Base-by-base conservation (phyloP, 805 yeast genomes). In the Candida wancherniae region DNA sequence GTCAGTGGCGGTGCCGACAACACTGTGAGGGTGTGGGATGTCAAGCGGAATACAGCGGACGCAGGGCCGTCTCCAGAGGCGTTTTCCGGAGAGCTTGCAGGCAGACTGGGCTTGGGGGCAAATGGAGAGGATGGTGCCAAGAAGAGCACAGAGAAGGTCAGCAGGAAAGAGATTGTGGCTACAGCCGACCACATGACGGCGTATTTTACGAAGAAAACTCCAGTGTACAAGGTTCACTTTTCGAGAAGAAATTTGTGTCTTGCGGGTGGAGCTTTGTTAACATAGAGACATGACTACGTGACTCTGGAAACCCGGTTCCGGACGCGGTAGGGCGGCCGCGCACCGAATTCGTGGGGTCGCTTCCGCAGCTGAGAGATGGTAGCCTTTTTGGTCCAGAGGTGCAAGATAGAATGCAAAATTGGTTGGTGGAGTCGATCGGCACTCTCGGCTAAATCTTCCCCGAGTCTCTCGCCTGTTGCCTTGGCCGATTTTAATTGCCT, bases 1-100 rank as follows among this genome's bases (percentile, higher is more conserved):
- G 88, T 92, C 4, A 82, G 94, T 58, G 86, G 94, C 14, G 96
- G 94, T 28, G 87, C 94, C 2, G 98, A 92, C 61, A 77, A 80
- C 52, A 79, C 94, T 2, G 94, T 92, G 3, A 72, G 98, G 44
- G 94, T 87, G 3, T 92, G 99, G 99, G 97, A 92, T 57, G 77
- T 86, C 31, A 86, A 84, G 55, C 75, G 78, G 47, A 86, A 85
- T 32, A 86, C 97, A 0, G 69, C 71, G 31, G 95, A 87, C 47
- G 75, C 80, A 1, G 82, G 82, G 5, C 77, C 84, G 7, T 78
- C 75, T 38, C 88, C 95, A 0, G 95, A 84, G 52, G 75, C 81
- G 16, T 75, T 76, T 46, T 58, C 61, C 34, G 47, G 39, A 16
- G 43, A 40, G 24, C 2, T 29, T n/a, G 20, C 33, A 15, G 34